A percentile compares a stretch with the other conserved stretches of the same genome.
phyloP scores from a whole-genome alignment of 495 filamentous ascomycete species.

The Aspergillus ellipticus region DNA sequence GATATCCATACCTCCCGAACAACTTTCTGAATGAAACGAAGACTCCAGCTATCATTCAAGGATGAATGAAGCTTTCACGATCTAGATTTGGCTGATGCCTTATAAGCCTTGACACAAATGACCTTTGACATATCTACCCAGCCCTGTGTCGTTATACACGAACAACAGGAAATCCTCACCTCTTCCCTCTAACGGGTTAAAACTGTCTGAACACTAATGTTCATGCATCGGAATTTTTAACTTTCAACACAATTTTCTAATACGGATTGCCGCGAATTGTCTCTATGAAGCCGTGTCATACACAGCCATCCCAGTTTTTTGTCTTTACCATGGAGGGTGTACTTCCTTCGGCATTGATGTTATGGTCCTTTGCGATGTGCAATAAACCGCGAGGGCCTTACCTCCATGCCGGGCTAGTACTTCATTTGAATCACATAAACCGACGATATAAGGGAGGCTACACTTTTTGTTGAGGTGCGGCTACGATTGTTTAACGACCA shows the following conservation, averaged over 20 bases:
- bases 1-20: constrained; percentile 40
- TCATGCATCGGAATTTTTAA: neutral
- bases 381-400: constrained; percentile 41
- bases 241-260: neutral
- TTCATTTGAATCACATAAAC: constrained; percentile 2
- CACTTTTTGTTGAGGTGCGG: neutral
- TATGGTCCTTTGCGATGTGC: constrained; percentile 34
- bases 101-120: neutral
- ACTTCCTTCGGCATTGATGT: constrained; percentile 7
- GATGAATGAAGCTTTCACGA: constrained; percentile 25
- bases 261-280: neutral
- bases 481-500: neutral
- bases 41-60: constrained; percentile 44
- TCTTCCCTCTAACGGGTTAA: neutral
- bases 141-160: neutral
- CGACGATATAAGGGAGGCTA: neutral
- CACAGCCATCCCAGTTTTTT: neutral
- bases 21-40: constrained; percentile 43
- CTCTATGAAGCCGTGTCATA: neutral
- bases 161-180: neutral
- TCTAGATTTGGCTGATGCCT: neutral
- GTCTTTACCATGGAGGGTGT: constrained; percentile 1
- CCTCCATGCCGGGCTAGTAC: constrained; percentile 1
- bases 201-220: neutral
- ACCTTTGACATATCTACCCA: neutral